Evolutionary conservation across 2,329 filamentous ascomycete genomes (phyloP), one percentile per base, ranked within the genome.

Genomic region (Fonsecaea pedrosoi): DNA sequence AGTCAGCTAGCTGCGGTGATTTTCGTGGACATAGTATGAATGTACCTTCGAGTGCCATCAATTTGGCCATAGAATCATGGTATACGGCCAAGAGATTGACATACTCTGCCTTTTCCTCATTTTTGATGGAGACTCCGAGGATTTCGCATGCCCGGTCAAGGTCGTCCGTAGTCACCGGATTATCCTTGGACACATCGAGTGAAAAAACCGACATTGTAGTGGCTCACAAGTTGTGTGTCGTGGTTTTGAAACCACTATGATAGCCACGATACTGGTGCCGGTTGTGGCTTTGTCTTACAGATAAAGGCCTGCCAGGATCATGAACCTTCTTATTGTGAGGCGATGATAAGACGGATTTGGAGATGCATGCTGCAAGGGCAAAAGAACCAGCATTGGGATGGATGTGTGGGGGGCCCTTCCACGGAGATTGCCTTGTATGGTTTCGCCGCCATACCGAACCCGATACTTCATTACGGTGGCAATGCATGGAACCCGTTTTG

Each of bases 51-150:
- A 42, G 4, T 42, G 40, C 40, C 40, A 42, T 42, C 40, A 42
- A 18, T 12, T 42, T 42, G 15, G 40, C 40, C 40, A 42, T 42
- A 18, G 40, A 42, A 42, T 42, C 40, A 12, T 42, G 40, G 40
- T 42, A 42, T 42, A 42, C 40, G 15, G 40, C 40, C 40, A 42
- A 42, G 40, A 42, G 40, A 42, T 42, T 42, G 40, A 42, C 40
- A 42, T 42, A 42, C 40, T 42, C 40, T 42, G 40, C 40, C 40
- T 42, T 42, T 42, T 42, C 40, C 40, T 42, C 40, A 42, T 42
- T n/a, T 42, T 42, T 42, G 40, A 42, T 42, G 15, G 40, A 42
- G 40, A 42, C 40, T 42, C 40, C 40, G 15, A 42, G 40, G 5
- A 42, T 42, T 42, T 42, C 40, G 15, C 40, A 42, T 42, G 40